Percentiles rank a stretch among this genome's conserved stretches.
phyloP scores from a whole-genome alignment of 805 yeast genomes.

The Suhomyces pyralidae region DNA sequence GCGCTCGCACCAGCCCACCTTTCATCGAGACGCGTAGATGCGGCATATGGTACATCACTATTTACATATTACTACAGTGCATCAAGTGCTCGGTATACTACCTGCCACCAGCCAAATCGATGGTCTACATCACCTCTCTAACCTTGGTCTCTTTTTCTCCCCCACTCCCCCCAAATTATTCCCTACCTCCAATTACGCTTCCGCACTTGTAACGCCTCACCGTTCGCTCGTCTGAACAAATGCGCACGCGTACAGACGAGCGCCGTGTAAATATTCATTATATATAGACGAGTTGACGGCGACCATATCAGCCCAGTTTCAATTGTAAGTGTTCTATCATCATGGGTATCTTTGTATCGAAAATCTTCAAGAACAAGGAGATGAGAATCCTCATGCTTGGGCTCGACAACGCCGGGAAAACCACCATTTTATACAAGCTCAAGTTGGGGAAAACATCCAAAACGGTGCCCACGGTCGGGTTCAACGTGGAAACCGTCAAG shows the following conservation, averaged over 20 bases:
- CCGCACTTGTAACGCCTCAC: not conserved
- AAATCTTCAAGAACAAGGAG: constrained; percentile 73
- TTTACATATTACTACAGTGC: no score
- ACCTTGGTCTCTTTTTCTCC: no score
- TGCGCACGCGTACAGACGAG: not conserved
- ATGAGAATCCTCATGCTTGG: constrained; percentile 95
- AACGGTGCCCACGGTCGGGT: constrained; percentile 92
- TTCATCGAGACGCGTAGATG: not conserved
- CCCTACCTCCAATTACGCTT: no score
- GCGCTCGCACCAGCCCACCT: no score
- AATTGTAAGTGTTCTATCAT: not conserved
- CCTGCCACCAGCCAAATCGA: no score
- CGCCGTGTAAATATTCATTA: not conserved
- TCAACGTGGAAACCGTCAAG: constrained; percentile 84
- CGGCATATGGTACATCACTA: not conserved
- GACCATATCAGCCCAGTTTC: not conserved
- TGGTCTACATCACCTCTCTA: no score
- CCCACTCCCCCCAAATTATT: no score
- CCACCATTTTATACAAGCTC: constrained; percentile 81
- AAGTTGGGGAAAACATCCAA: constrained; percentile 70
- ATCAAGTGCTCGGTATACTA: not conserved
- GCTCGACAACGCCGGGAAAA: constrained; percentile 89
- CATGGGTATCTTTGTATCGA: constrained; percentile 22
- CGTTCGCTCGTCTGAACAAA: not conserved
- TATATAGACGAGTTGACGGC: constrained; percentile 1